Evolutionary conservation across 192 early-diverging fungal species (phyloP).

Genomic region (Dissophora globulifera): DNA sequence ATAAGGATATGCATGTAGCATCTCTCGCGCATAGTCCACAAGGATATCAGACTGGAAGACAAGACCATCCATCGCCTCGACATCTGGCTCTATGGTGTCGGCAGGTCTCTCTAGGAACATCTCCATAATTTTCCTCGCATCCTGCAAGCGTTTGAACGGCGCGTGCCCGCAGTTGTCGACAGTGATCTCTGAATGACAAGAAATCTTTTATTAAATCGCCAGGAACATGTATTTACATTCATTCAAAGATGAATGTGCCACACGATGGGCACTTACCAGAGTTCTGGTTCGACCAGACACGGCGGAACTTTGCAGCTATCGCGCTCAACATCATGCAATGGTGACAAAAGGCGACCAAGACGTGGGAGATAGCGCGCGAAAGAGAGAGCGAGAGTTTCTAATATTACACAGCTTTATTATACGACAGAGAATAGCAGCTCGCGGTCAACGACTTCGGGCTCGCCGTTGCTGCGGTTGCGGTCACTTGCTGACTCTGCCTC

Average conservation of each 20-base stretch:
- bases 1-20: constrained; percentile 57
- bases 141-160: constrained; percentile 11
- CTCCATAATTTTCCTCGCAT: constrained; percentile 3
- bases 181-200: constrained; percentile 13
- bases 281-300: constrained; percentile 3
- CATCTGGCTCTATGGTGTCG: not conserved
- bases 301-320: constrained; percentile 8
- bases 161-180: constrained; percentile 20
- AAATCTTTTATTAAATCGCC: no score
- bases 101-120: not conserved
- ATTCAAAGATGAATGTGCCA: no score
- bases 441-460: not conserved
- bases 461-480: not conserved
- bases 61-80: not conserved
- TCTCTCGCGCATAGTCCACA: constrained; percentile 47
- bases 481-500: not conserved
- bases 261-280: constrained; percentile 6
- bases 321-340: constrained; percentile 6
- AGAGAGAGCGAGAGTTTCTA: no score
- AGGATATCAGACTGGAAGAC: constrained; percentile 22
- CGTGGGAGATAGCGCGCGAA: no score
- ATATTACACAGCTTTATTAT: not conserved
- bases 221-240: not conserved
- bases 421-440: not conserved
- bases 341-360: no score